phyloP scores from a whole-genome alignment of 805 yeast species.

The Ogataea ganodermae region DNA sequence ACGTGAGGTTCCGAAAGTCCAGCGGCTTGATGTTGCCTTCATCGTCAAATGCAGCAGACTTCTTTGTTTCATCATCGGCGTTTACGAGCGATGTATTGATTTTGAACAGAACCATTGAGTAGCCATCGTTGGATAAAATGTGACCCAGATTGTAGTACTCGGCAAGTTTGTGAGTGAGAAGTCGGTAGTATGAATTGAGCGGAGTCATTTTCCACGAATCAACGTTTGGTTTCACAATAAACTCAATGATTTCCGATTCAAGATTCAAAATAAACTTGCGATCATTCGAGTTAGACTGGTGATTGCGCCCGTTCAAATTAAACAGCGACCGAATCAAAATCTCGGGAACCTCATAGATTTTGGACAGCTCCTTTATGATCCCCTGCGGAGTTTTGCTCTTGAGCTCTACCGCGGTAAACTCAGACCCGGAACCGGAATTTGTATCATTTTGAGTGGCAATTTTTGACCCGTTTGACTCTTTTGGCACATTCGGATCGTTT shows the following conservation, averaged over 20 bases:
- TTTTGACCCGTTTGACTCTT: too few species aligned
- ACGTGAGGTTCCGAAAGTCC: slow-evolving; percentile 32
- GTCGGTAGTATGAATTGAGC: slow-evolving; percentile 68
- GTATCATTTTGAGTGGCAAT: neutral
- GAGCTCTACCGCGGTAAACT: slow-evolving; percentile 22
- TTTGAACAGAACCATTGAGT: slow-evolving; percentile 44
- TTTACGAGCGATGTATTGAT: slow-evolving; percentile 40
- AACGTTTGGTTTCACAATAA: slow-evolving; percentile 43
- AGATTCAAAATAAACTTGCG: slow-evolving; percentile 50
- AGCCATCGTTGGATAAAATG: slow-evolving; percentile 51
- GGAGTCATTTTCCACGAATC: slow-evolving; percentile 48
- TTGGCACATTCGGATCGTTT: too few species aligned
- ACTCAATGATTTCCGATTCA: slow-evolving; percentile 49
- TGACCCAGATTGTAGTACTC: slow-evolving; percentile 67
- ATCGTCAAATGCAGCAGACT: slow-evolving; percentile 33
- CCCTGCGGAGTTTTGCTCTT: slow-evolving; percentile 16
- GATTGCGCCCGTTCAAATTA: slow-evolving; percentile 28
- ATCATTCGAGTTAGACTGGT: slow-evolving; percentile 34
- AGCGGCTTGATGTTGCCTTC: slow-evolving; percentile 37
- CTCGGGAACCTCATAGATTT: slow-evolving; percentile 29
- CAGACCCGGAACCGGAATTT: neutral
- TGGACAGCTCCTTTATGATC: slow-evolving; percentile 25
- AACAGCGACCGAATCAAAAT: slow-evolving; percentile 34
- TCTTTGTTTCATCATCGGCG: slow-evolving; percentile 36
- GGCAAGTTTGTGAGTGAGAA: slow-evolving; percentile 69